Evolutionary conservation across 2,329 filamentous ascomycete genomes (phyloP).

Genomic region (Cordyceps cateniannulata): DNA sequence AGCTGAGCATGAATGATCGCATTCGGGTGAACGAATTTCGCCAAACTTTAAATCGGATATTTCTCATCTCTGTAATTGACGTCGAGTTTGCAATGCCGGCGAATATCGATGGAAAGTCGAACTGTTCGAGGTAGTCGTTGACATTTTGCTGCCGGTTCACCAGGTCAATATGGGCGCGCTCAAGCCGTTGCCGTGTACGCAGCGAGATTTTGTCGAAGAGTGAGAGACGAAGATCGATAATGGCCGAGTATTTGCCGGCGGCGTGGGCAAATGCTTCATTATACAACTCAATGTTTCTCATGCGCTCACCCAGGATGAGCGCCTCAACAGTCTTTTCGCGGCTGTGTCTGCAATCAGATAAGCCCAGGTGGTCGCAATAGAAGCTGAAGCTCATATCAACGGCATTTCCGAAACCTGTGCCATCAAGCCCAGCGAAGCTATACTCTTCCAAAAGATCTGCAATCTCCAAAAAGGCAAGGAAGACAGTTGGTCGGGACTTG

Average conservation of each 20-base stretch:
- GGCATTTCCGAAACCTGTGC: slow-evolving; percentile 52
- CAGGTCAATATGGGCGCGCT: slow-evolving; percentile 75
- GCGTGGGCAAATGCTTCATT: slow-evolving; percentile 89
- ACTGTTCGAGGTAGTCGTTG: slow-evolving; percentile 70
- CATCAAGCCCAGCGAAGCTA: slow-evolving; percentile 50
- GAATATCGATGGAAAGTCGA: slow-evolving; percentile 87
- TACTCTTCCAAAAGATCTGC: slow-evolving; percentile 49
- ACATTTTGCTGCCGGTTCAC: slow-evolving; percentile 64
- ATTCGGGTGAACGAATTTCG: slow-evolving; percentile 66
- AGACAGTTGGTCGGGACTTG: slow-evolving; percentile 43
- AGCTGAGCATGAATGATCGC: slow-evolving; percentile 63
- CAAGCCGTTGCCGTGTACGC: slow-evolving; percentile 70
- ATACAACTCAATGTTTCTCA: slow-evolving; percentile 77
- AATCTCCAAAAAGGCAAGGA: slow-evolving; percentile 49
- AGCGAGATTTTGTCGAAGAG: slow-evolving; percentile 65
- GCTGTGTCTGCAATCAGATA: slow-evolving; percentile 76
- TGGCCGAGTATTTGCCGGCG: slow-evolving; percentile 75
- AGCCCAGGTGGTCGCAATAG: slow-evolving; percentile 68
- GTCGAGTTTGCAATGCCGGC: slow-evolving; percentile 82
- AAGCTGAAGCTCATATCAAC: slow-evolving; percentile 61
- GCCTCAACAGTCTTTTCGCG: slow-evolving; percentile 86
- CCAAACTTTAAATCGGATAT: slow-evolving; percentile 81
- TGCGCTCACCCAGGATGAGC: slow-evolving; percentile 79
- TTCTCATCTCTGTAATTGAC: slow-evolving; percentile 66
- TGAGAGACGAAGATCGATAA: slow-evolving; percentile 58